Evolutionary conservation across 2,329 filamentous ascomycete genomes (phyloP).

Genomic region (Blumeria hordei): DNA sequence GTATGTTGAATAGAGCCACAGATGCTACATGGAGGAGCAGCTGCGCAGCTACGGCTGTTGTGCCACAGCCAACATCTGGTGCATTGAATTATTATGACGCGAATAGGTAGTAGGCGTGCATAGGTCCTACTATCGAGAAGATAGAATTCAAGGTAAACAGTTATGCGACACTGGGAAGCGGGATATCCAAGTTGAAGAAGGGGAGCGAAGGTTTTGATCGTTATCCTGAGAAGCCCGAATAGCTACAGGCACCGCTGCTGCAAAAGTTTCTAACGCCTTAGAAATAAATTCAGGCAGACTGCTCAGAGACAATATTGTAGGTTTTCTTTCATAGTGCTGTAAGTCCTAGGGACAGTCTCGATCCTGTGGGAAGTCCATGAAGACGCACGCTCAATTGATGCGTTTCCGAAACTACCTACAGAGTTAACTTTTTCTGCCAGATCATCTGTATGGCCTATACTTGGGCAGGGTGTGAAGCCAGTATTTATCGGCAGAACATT

Average conservation of each 20-base stretch:
- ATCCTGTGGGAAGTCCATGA: background rate
- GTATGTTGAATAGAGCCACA: background rate
- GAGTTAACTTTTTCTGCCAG: background rate
- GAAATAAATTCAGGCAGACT: background rate
- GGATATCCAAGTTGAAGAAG: background rate
- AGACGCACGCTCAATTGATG: background rate
- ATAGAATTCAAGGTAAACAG: background rate
- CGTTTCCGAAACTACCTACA: background rate
- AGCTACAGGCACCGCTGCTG: background rate
- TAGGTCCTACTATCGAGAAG: background rate
- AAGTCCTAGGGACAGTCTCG: background rate
- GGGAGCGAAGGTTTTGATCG: background rate
- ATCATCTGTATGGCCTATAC: background rate
- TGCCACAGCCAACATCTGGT: background rate
- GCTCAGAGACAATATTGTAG: background rate
- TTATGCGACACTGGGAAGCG: background rate
- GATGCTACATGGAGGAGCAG: background rate
- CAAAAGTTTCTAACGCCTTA: background rate
- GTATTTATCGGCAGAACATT: background rate
- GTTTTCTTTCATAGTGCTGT: background rate
- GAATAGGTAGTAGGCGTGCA: background rate
- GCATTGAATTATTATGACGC: background rate
- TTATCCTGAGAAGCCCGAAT: background rate
- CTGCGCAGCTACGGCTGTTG: background rate
- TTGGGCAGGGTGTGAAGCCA: background rate